Conservation (phyloP, 2,329 filamentous ascomycete species). For the Gliomastix tumulicola region DNA sequence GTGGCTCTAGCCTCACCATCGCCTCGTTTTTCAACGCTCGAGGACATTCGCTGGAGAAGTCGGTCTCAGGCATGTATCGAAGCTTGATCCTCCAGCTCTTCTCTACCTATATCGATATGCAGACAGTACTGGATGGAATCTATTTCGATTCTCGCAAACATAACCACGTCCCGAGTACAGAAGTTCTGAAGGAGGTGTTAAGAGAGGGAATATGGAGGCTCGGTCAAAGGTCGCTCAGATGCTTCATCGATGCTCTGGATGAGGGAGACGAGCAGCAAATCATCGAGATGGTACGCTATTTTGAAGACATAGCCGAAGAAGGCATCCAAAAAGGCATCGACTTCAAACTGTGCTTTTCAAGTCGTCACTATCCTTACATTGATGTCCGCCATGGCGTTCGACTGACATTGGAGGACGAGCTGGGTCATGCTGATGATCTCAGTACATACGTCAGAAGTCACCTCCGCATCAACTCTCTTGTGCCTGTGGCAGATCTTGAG, state of each 20-base stretch:
- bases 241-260: constrained; percentile 11
- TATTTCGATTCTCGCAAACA: too few species aligned
- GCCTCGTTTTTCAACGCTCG: constrained; percentile 45
- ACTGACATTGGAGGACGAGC: constrained; percentile 15
- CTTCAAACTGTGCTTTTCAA: constrained; percentile 42
- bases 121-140: constrained; percentile 21
- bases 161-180: not conserved
- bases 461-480: constrained; percentile 16
- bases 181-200: constrained; percentile 4
- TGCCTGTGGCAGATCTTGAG: constrained; percentile 16
- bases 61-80: constrained; percentile 38
- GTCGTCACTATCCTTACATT: constrained; percentile 39
- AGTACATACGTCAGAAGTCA: constrained; percentile 8
- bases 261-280: constrained; percentile 5
- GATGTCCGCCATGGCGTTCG: constrained; percentile 15
- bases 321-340: not conserved
- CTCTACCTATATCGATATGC: constrained; percentile 19
- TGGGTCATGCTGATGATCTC: too few species aligned
- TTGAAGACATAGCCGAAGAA: constrained; percentile 25
- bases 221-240: constrained; percentile 2
- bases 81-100: constrained; percentile 38
- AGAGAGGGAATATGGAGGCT: constrained; percentile 1
- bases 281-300: constrained; percentile 29
- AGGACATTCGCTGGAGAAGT: constrained; percentile 32
- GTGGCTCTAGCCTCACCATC: constrained; percentile 12